Evolutionary conservation across 139 green algal genomes (phyloP).

Genomic region (Monoraphidium neglectum): DNA sequence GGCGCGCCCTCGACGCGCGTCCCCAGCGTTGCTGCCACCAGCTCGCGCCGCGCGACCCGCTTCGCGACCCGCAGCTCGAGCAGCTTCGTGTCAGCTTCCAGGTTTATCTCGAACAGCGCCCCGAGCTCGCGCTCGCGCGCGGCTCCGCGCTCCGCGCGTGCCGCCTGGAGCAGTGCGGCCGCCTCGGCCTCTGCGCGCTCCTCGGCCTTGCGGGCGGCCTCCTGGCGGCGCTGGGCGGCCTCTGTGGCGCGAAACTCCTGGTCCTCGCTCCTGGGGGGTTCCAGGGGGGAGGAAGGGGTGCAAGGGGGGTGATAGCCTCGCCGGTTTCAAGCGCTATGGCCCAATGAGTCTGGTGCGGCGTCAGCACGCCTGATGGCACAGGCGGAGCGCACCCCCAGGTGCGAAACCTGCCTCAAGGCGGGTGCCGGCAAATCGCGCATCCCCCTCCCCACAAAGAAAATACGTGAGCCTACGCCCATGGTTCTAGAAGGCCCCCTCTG

Average conservation of each 20-base stretch:
- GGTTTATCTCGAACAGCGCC: constrained; percentile 15
- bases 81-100: constrained; percentile 6
- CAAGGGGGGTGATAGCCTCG: too few relatives aligned
- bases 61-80: constrained; percentile 14
- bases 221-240: constrained; percentile 10
- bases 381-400: too few relatives aligned
- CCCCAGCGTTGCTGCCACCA: constrained; percentile 6
- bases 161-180: neutral
- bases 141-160: neutral
- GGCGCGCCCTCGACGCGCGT: constrained; percentile 10
- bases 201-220: constrained; percentile 7
- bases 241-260: constrained; percentile 1
- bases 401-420: too few relatives aligned
- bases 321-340: too few relatives aligned
- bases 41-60: constrained; percentile 11
- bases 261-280: constrained; percentile 6
- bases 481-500: too few relatives aligned
- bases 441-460: too few relatives aligned
- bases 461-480: too few relatives aligned
- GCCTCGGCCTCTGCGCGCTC: constrained; percentile 14
- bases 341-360: too few relatives aligned
- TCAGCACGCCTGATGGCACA: too few relatives aligned
- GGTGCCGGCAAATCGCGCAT: too few relatives aligned
- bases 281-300: too few relatives aligned
- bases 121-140: constrained; percentile 6